Percentiles rank a stretch among this genome's conserved stretches.
phyloP scores from a whole-genome alignment of 306 rosid species.

The Mimosa bimucronata region DNA sequence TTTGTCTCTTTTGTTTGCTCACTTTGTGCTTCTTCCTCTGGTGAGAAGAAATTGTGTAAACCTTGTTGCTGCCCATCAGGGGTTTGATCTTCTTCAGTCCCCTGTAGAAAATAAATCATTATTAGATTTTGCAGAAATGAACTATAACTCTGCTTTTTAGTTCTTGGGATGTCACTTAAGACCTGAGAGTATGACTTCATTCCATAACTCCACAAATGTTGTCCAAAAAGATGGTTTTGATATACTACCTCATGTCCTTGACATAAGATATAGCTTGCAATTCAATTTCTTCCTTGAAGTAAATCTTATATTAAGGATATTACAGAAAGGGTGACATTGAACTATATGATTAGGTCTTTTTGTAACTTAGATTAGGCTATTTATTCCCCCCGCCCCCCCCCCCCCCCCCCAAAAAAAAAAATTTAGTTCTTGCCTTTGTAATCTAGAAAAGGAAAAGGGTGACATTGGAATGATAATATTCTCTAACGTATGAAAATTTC shows the following conservation, averaged over 20 bases:
- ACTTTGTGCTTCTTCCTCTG: constrained; percentile 39
- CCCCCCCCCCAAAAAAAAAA: too few relatives aligned
- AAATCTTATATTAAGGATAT: too few relatives aligned
- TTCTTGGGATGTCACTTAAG: neutral
- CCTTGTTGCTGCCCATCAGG: constrained; percentile 28
- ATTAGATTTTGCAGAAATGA: constrained; percentile 7
- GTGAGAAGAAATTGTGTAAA: constrained; percentile 60
- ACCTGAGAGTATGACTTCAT: neutral
- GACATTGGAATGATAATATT: neutral
- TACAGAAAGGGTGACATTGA: neutral
- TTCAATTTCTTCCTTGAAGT: too few relatives aligned
- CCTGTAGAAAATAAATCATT: constrained; percentile 45
- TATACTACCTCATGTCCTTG: neutral
- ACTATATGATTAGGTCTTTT: neutral
- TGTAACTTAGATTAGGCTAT: too few relatives aligned
- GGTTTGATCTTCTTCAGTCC: constrained; percentile 42
- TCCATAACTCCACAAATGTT: too few relatives aligned
- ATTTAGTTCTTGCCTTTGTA: too few relatives aligned
- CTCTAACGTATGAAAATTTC: neutral
- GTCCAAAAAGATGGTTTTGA: neutral
- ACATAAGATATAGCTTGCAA: too few relatives aligned
- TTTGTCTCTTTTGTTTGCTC: constrained; percentile 39
- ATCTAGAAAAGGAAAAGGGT: neutral
- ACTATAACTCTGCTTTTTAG: neutral
- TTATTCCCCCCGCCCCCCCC: too few relatives aligned